Base-by-base conservation (phyloP, 345 rosid genomes). In the Garcia nutans region DNA sequence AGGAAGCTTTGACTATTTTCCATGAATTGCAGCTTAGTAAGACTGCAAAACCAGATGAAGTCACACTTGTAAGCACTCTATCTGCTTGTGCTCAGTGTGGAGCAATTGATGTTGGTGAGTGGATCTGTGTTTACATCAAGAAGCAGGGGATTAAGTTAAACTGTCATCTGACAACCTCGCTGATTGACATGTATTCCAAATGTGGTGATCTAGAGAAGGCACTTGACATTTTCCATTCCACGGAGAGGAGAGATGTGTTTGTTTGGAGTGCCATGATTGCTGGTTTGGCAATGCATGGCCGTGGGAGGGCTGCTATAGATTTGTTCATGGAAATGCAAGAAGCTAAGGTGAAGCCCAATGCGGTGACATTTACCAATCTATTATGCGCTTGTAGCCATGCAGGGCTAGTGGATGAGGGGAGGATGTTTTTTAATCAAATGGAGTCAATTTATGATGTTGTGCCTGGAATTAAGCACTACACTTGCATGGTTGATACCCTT, bases 171-270 rank as follows among this genome's bases (percentile, higher is more conserved):
- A 78, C 87, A 7, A 89, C 94, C 20, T 78, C 95, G 12, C 84
- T 92, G 73, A 89, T 92, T 75, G 95, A 92, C 78, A 88, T 92
- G 95, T 92, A 90, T 84, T 82, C 95, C 10, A 89, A 92, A 80
- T 85, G 97, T 54, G 97, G 97, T 28, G 87, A 89, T 80, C 77
- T 92, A 28, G 88, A 84, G 63, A 87, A 90, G 80, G 95, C 95
- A 0, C 86, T 88, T 59, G 87, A 84, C 72, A 86, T 92, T 66
- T 92, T 92, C 70, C 20, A 80, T 59, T 83, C 81, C 0, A 86
- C 77, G 10, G 80, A 84, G 37, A 80, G 74, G 74, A 84, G 88
- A 79, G 93, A 92, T 66, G 90, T 90, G 66, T 89, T 85, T 81
- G 93, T 87, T 65, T 90, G 91, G 90, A 90, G 91, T 77, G 79